These are phyloP conservation scores for Colletotrichum sp. DNA, from an alignment of 2,329 filamentous ascomycete genomes.

Conservation along the genomic window DNA sequence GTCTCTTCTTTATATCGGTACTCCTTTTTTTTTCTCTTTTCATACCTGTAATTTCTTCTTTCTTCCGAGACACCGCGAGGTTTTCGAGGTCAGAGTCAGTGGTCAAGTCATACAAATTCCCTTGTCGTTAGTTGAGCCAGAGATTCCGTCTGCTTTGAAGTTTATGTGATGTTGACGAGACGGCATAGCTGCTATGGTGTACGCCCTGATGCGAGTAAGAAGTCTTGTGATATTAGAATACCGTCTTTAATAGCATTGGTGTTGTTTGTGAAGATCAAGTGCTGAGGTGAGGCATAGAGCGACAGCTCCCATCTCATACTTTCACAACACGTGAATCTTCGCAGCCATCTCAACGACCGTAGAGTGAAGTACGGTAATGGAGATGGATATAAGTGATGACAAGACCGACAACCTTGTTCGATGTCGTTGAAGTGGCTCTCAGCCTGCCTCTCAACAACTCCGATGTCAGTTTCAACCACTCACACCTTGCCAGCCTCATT, in stretches of 20 bases:
- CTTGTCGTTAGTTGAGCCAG: conserved; percentile 14
- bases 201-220: neutral
- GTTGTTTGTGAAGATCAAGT: neutral
- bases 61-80: conserved; percentile 23
- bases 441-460: conserved; percentile 7
- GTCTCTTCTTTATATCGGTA: conserved; percentile 23
- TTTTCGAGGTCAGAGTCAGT: conserved; percentile 22
- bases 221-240: neutral
- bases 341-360: neutral
- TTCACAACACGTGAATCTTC: neutral
- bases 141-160: neutral
- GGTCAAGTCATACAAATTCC: conserved; percentile 21
- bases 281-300: neutral
- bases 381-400: neutral
- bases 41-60: conserved; percentile 23
- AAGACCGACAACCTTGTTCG: neutral
- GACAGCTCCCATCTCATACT: neutral
- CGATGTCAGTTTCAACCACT: neutral
- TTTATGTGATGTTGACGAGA: conserved; percentile 3
- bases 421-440: neutral
- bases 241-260: conserved; percentile 1
- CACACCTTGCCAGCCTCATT: neutral
- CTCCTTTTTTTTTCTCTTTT: conserved; percentile 14
- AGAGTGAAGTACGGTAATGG: neutral
- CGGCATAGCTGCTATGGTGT: neutral